These are phyloP conservation scores for Cenchrus americanus DNA, from an alignment of 176 grass and related monocot genomes.

Conservation along the genomic window DNA sequence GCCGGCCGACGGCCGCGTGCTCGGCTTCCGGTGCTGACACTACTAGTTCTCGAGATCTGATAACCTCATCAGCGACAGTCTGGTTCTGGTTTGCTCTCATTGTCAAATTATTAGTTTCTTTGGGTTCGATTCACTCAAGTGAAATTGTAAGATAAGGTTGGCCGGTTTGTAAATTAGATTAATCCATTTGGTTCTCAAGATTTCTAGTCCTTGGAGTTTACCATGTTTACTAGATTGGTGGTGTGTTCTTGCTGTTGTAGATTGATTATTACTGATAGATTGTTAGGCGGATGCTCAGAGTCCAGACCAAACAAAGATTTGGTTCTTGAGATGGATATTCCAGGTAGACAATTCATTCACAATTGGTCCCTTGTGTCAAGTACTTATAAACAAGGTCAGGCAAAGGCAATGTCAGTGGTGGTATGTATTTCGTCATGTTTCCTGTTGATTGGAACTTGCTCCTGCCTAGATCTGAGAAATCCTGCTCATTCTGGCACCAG, in stretches of 20 bases:
- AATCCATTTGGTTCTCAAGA: neutral
- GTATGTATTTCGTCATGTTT: neutral
- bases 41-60: neutral
- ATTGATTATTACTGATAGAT: constrained; percentile 16
- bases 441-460: neutral
- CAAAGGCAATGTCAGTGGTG: neutral
- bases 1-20: constrained; percentile 60
- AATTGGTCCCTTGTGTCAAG: neutral
- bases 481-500: neutral
- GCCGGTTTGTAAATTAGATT: constrained; percentile 35
- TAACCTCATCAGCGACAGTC: neutral
- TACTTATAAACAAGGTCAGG: neutral
- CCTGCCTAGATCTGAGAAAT: neutral
- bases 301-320: constrained; percentile 52
- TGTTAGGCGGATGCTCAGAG: constrained; percentile 8
- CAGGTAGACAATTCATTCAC: constrained; percentile 6
- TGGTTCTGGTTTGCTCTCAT: neutral
- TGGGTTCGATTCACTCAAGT: constrained; percentile 1
- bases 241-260: constrained; percentile 10
- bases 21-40: constrained; percentile 79
- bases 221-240: constrained; percentile 17
- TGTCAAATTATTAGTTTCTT: constrained; percentile 1
- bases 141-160: constrained; percentile 41
- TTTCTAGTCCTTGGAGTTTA: neutral
- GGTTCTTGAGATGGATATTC: constrained; percentile 50